Conservation (phyloP, 192 early-diverging fungal species). For the Powellomyces hirtus region DNA sequence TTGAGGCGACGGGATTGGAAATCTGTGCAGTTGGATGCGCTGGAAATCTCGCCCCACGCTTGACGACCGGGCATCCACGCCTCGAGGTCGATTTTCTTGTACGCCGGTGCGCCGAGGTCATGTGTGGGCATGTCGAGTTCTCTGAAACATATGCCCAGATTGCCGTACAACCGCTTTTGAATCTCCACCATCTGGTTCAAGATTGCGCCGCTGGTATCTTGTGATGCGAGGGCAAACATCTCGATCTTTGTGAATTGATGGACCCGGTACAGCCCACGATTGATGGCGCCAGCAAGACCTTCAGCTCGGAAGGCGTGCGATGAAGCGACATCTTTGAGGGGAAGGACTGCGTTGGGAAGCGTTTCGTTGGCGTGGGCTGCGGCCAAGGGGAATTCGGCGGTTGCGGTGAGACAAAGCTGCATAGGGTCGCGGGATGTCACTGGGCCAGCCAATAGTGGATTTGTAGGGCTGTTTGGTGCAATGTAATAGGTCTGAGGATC, state of each 20-base stretch:
- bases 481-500: slow-evolving; percentile 83
- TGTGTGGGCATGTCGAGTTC: slow-evolving; percentile 90
- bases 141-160: slow-evolving; percentile 77
- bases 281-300: slow-evolving; percentile 77
- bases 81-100: slow-evolving; percentile 90
- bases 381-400: slow-evolving; percentile 89
- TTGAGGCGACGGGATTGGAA: slow-evolving; percentile 85
- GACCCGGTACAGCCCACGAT: slow-evolving; percentile 87
- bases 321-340: slow-evolving; percentile 73
- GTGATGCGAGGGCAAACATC: slow-evolving; percentile 70
- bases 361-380: slow-evolving; percentile 75
- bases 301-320: slow-evolving; percentile 90
- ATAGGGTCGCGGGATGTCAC: slow-evolving; percentile 39
- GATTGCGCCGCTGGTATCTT: slow-evolving; percentile 61
- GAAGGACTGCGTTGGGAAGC: slow-evolving; percentile 57
- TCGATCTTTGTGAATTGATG: slow-evolving; percentile 97
- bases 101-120: slow-evolving; percentile 89
- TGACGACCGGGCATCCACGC: slow-evolving; percentile 94
- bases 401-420: slow-evolving; percentile 70
- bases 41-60: slow-evolving; percentile 83
- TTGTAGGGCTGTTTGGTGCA: slow-evolving; percentile 12
- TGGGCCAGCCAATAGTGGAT: background rate
- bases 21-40: slow-evolving; percentile 90
- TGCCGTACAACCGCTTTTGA: slow-evolving; percentile 72
- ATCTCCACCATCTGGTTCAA: slow-evolving; percentile 70